These are phyloP conservation scores for Hypomontagnella submonticulosa DNA, from an alignment of 495 filamentous ascomycete genomes.

Conservation along the genomic window DNA sequence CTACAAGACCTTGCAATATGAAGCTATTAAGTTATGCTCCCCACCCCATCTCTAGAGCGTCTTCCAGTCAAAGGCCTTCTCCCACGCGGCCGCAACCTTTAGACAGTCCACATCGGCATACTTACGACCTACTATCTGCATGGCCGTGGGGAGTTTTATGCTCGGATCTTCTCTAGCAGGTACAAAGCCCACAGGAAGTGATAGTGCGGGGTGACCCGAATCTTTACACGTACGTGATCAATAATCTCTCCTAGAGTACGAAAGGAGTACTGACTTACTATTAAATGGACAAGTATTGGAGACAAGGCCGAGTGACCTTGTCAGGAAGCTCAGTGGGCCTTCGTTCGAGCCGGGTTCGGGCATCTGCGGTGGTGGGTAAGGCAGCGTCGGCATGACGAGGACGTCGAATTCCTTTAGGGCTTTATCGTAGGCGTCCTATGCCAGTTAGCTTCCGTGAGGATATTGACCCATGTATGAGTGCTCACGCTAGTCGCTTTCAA, in stretches of 20 bases:
- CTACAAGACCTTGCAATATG: background rate
- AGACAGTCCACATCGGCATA: slow-evolving; percentile 62
- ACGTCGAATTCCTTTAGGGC: slow-evolving; percentile 57
- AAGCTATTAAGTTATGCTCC: background rate
- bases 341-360: slow-evolving; percentile 34
- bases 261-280: slow-evolving; percentile 11
- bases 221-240: slow-evolving; percentile 30
- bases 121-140: slow-evolving; percentile 67
- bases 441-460: background rate
- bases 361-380: slow-evolving; percentile 42
- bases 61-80: slow-evolving; percentile 62
- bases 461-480: background rate
- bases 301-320: slow-evolving; percentile 57
- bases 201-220: slow-evolving; percentile 68
- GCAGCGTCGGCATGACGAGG: slow-evolving; percentile 60
- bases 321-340: slow-evolving; percentile 54
- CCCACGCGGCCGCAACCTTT: slow-evolving; percentile 63
- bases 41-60: slow-evolving; percentile 9
- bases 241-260: background rate
- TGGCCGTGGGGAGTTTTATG: slow-evolving; percentile 64
- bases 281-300: slow-evolving; percentile 69
- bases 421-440: slow-evolving; percentile 56
- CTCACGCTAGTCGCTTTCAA: slow-evolving; percentile 39
- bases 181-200: slow-evolving; percentile 64
- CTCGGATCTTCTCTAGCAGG: slow-evolving; percentile 54